Conservation (phyloP, 768 basidiomycete genomes). For the Holtermannia corniformis region DNA sequence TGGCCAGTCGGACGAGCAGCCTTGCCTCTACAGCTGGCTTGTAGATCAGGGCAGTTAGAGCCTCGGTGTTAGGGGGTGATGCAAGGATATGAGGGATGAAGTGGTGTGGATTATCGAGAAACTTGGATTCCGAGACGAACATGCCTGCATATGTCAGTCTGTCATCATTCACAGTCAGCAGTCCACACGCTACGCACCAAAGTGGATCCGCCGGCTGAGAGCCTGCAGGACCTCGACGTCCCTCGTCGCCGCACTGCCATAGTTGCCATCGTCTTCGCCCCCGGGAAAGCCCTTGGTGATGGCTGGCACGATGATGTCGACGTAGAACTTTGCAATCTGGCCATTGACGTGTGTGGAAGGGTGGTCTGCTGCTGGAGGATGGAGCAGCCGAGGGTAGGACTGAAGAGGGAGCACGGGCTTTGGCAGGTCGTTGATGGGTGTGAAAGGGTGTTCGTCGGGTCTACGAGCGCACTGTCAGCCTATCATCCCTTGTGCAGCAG, state of each 20-base stretch:
- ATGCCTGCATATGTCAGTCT: conserved; percentile 55
- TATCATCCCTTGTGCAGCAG: neutral
- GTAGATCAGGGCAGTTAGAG: conserved; percentile 80
- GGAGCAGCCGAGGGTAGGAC: conserved; percentile 63
- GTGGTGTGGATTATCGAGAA: conserved; percentile 67
- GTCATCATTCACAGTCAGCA: neutral
- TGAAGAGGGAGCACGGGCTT: conserved; percentile 66
- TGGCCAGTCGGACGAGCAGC: conserved; percentile 69
- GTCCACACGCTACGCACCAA: conserved; percentile 62
- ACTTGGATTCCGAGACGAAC: conserved; percentile 98
- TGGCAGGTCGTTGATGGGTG: conserved; percentile 57
- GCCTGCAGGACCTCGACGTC: conserved; percentile 96
- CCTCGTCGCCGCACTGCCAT: conserved; percentile 86
- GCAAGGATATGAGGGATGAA: conserved; percentile 87
- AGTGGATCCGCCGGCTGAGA: conserved; percentile 97
- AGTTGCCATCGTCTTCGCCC: conserved; percentile 83
- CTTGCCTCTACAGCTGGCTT: conserved; percentile 90
- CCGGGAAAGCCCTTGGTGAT: conserved; percentile 68
- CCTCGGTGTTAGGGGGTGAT: conserved; percentile 55
- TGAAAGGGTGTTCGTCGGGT: conserved; percentile 99
- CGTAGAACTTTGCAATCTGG: conserved; percentile 82
- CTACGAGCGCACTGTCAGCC: conserved; percentile 51
- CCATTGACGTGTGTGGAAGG: conserved; percentile 63
- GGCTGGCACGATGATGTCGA: conserved; percentile 72
- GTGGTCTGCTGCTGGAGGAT: conserved; percentile 45